Percentiles rank a stretch among this genome's conserved stretches.
Conservation (phyloP, 2,329 filamentous ascomycete genomes). For the Epichloe hybrida region DNA sequence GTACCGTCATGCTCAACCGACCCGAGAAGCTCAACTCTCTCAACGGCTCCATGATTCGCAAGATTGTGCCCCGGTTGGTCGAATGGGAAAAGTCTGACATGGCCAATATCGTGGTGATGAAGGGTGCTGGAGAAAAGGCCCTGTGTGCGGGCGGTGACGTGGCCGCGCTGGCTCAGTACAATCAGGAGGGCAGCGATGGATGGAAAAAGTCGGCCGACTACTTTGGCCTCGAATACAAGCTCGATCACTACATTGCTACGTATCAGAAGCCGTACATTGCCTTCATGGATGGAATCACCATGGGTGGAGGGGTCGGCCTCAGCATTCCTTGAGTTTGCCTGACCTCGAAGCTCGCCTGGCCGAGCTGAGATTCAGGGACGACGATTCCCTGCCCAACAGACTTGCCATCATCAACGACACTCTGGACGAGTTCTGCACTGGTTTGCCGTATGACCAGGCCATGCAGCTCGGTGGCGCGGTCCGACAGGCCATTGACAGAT, state of each 20-base stretch:
- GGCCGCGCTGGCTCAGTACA: constrained; percentile 59
- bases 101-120: constrained; percentile 84
- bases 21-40: constrained; percentile 86
- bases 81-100: constrained; percentile 95
- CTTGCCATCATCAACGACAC: constrained; percentile 67
- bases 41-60: constrained; percentile 86
- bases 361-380: constrained; percentile 79
- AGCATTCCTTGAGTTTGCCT: constrained; percentile 71
- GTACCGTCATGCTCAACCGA: constrained; percentile 87
- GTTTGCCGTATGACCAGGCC: constrained; percentile 62
- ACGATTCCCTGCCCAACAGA: constrained; percentile 47
- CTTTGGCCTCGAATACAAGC: constrained; percentile 89
- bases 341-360: constrained; percentile 73
- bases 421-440: constrained; percentile 82
- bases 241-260: constrained; percentile 90
- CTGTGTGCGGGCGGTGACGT: constrained; percentile 95
- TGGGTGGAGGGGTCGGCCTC: constrained; percentile 92
- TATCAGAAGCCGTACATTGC: constrained; percentile 88
- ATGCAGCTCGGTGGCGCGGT: constrained; percentile 55
- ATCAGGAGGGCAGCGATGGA: constrained; percentile 53
- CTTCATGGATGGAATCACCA: constrained; percentile 95
- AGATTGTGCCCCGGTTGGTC: constrained; percentile 76
- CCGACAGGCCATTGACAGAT: constrained; percentile 72
- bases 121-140: constrained; percentile 71
- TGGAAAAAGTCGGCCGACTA: constrained; percentile 67